Evolutionary conservation across 2,329 filamentous ascomycete species (phyloP).

Genomic region (Nemania diffusa): DNA sequence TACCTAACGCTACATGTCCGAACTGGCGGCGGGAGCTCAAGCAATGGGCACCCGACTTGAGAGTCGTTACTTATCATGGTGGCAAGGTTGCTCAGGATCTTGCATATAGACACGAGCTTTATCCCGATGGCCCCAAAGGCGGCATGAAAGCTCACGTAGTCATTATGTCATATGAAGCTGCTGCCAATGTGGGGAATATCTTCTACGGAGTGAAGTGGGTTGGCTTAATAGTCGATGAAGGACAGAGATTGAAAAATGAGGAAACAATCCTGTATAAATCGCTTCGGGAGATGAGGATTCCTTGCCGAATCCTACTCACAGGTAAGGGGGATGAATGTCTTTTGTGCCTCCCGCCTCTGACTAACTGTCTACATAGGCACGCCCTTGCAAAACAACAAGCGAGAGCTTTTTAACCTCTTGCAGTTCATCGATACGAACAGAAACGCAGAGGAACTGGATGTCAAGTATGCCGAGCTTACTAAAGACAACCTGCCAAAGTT

Average conservation of each 20-base stretch:
- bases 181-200: constrained; percentile 75
- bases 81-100: constrained; percentile 78
- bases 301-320: constrained; percentile 87
- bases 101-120: constrained; percentile 86
- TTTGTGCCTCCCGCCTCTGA: not conserved
- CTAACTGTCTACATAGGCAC: constrained; percentile 62
- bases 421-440: constrained; percentile 84
- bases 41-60: constrained; percentile 85
- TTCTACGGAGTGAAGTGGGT: constrained; percentile 83
- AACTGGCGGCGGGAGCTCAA: constrained; percentile 98
- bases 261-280: constrained; percentile 82
- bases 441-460: constrained; percentile 78
- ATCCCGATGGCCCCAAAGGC: constrained; percentile 70
- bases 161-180: constrained; percentile 93
- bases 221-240: constrained; percentile 92
- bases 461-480: constrained; percentile 79
- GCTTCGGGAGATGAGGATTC: constrained; percentile 77
- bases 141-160: constrained; percentile 89
- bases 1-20: constrained; percentile 94
- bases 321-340: constrained; percentile 50
- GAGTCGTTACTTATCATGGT: constrained; percentile 94
- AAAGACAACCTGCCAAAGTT: constrained; percentile 83
- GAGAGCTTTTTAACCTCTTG: constrained; percentile 94
- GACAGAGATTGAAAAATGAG: constrained; percentile 94
- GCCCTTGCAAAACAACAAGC: constrained; percentile 92